phyloP scores from a whole-genome alignment of 2,329 filamentous ascomycete species.

The Epichloe gansuensis region DNA sequence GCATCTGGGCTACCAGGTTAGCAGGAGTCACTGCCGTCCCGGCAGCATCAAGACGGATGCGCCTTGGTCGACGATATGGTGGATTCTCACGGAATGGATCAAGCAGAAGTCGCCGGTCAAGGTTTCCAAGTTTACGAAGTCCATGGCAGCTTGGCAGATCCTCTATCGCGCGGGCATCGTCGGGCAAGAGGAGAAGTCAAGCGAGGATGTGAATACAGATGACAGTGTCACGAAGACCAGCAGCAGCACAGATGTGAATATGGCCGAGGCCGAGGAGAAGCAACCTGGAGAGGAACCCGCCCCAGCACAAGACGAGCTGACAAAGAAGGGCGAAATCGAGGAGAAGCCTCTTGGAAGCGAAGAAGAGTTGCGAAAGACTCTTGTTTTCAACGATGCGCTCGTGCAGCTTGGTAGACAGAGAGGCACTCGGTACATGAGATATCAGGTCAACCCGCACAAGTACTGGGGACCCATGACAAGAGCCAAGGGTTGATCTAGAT shows the following conservation, averaged over 20 bases:
- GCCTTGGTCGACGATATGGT: constrained; percentile 82
- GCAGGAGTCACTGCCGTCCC: constrained; percentile 77
- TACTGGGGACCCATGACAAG: constrained; percentile 84
- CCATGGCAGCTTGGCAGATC: constrained; percentile 61
- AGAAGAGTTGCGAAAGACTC: constrained; percentile 42
- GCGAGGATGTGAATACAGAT: neutral
- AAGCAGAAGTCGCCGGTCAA: constrained; percentile 71
- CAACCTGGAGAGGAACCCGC: constrained; percentile 5
- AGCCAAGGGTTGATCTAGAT: constrained; percentile 26
- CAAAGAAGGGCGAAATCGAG: constrained; percentile 12
- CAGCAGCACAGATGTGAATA: constrained; percentile 16
- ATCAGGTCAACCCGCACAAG: constrained; percentile 78
- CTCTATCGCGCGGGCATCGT: constrained; percentile 32
- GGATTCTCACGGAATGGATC: constrained; percentile 86
- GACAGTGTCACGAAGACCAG: neutral
- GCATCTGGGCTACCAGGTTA: constrained; percentile 68
- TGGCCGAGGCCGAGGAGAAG: constrained; percentile 26
- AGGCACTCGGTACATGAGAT: constrained; percentile 61
- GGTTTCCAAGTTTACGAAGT: constrained; percentile 53
- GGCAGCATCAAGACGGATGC: constrained; percentile 92
- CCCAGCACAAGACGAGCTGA: constrained; percentile 9
- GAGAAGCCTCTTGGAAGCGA: constrained; percentile 12
- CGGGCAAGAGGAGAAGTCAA: constrained; percentile 15
- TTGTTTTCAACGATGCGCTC: constrained; percentile 64
- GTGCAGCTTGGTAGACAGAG: constrained; percentile 62